Percentiles rank a stretch among this genome's conserved stretches.
Evolutionary conservation across 2,329 filamentous ascomycete genomes (phyloP).

Genomic region (Myriangium duriaei): DNA sequence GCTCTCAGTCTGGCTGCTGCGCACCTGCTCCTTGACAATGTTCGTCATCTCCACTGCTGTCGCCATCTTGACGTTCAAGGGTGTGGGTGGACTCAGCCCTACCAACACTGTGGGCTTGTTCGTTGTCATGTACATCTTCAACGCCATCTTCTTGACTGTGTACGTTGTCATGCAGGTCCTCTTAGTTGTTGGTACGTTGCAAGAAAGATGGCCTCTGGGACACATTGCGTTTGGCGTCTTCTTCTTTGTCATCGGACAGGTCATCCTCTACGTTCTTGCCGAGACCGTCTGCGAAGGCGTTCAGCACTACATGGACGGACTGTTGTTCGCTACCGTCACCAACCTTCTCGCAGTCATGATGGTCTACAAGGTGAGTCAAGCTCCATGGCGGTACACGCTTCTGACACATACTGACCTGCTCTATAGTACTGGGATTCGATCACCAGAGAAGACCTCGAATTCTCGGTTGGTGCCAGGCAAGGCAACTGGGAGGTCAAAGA

Average conservation of each 20-base stretch:
- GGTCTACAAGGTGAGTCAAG: conserved; percentile 86
- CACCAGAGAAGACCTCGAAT: conserved; percentile 94
- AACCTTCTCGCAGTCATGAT: conserved; percentile 97
- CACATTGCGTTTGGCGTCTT: conserved; percentile 83
- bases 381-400: too few relatives aligned
- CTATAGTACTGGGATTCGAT: conserved; percentile 95
- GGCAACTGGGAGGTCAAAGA: conserved; percentile 99
- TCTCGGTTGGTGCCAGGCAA: conserved; percentile 86
- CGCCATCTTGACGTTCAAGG: conserved; percentile 82
- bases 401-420: background rate
- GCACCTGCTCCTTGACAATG: conserved; percentile 63
- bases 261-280: conserved; percentile 84
- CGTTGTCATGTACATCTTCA: conserved; percentile 81
- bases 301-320: conserved; percentile 83
- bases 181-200: conserved; percentile 75
- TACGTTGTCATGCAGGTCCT: conserved; percentile 82
- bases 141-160: conserved; percentile 71
- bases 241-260: conserved; percentile 85
- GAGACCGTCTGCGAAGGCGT: conserved; percentile 69
- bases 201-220: conserved; percentile 90
- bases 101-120: conserved; percentile 82
- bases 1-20: conserved; percentile 84
- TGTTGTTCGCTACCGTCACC: conserved; percentile 89
- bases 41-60: conserved; percentile 81
- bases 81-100: conserved; percentile 74